phyloP scores from a whole-genome alignment of 345 rosid species.

The Mercurialis annua region DNA sequence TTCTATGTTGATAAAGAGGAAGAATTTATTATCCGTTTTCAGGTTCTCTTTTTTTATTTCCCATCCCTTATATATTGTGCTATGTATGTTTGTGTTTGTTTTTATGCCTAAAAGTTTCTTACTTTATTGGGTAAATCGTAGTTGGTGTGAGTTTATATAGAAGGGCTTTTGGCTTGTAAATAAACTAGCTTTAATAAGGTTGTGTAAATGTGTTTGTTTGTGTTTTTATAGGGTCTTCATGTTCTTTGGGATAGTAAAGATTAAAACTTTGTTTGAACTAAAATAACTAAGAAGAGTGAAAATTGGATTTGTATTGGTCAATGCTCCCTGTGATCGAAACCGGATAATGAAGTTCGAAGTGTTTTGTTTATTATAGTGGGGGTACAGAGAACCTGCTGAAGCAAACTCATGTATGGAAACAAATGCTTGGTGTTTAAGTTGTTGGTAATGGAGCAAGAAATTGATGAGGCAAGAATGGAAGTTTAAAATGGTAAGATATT shows the following conservation, averaged over 20 bases:
- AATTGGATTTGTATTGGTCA: too few relatives aligned
- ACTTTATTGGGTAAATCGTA: not conserved
- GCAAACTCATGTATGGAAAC: too few relatives aligned
- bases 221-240: not conserved
- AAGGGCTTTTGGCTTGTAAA: not conserved
- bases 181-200: not conserved
- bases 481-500: not conserved
- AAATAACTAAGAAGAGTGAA: not conserved
- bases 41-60: constrained; percentile 35
- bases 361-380: not conserved
- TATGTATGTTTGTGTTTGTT: not conserved
- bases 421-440: too few relatives aligned
- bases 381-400: not conserved
- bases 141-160: not conserved
- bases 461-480: not conserved
- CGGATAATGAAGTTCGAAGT: not conserved
- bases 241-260: not conserved
- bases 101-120: not conserved
- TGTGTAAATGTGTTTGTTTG: not conserved
- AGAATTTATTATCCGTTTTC: constrained; percentile 80
- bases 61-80: not conserved
- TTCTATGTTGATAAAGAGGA: constrained; percentile 89
- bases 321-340: not conserved
- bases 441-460: not conserved
- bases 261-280: not conserved